Evolutionary conservation across 2,329 filamentous ascomycete genomes (phyloP), one percentile per base, ranked within the genome.

Genomic region (Colletotrichum acutatum): DNA sequence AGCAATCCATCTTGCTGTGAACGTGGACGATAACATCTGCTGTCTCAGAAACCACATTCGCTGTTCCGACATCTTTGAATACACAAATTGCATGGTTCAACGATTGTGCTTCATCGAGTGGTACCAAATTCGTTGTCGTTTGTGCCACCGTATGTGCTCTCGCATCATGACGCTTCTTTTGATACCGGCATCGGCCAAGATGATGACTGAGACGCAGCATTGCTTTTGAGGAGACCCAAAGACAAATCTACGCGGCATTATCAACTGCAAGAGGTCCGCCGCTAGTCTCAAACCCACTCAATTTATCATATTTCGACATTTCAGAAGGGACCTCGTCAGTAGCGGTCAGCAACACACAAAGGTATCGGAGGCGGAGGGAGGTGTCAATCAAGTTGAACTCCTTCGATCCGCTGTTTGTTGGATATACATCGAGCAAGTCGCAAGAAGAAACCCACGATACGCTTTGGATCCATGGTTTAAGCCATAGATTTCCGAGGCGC

Each of bases 241-340:
- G 49, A 68, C 28, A 22, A 49, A 42, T 32, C 46, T 62, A 62
- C 46, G 57, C 42, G 49, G 57, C 30, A 62, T 32, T 24, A 34
- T 53, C 57, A 24, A 52, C 61, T 58, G 24, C 42, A 30, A 71
- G 62, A 28, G 46, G 46, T 24, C 42, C 4, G 30, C 54, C 14
- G 54, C 68, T 61, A 52, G 63, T 62, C 37, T 68, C 49, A 49
- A 52, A 11, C 58, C 37, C 16, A 49, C 19, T 49, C 34, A n/a
- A 14, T 71, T 49, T 71, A 34, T 68, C 68, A 71, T 30, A 16
- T 62, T 62, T 62, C 37, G 64, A 8, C 59, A 42, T 67, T 37
- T 71, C 30, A 24, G 42, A 9, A n/a, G 19, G 42, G 42, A 8
- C 19, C 42, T 11, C 19, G 19, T 1, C 19, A 49, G 19, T 9